phyloP scores from a whole-genome alignment of 345 rosid genomes.

The Trapa bicornis region DNA sequence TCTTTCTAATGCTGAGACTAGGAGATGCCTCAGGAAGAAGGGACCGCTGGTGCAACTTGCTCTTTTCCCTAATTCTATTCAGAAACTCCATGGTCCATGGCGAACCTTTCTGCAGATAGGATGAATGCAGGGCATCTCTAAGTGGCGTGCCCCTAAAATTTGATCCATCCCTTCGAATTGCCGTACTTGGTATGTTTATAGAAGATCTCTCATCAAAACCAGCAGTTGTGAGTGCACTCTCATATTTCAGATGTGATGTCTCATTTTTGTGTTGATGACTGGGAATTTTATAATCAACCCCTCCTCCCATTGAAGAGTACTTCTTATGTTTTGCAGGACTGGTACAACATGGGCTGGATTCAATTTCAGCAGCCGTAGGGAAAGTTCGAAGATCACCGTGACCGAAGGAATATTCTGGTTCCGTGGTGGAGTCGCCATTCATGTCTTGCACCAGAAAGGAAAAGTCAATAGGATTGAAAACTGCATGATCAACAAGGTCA shows the following conservation, averaged over 20 bases:
- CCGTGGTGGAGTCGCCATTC: slow-evolving; percentile 28
- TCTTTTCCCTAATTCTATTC: slow-evolving; percentile 67
- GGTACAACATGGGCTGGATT: slow-evolving; percentile 25
- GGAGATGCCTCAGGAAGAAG: slow-evolving; percentile 39
- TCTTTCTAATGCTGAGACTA: slow-evolving; percentile 19
- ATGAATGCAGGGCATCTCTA: slow-evolving; percentile 46
- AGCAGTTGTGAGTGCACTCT: slow-evolving; percentile 26
- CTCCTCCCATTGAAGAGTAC: slow-evolving; percentile 14
- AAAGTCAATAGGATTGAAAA: slow-evolving; percentile 18
- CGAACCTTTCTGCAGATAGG: slow-evolving; percentile 41
- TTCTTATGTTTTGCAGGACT: slow-evolving; percentile 19
- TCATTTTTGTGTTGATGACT: slow-evolving; percentile 15
- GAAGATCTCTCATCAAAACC: slow-evolving; percentile 26
- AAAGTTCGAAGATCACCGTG: slow-evolving; percentile 25
- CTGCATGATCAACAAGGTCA: slow-evolving; percentile 26
- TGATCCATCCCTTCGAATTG: slow-evolving; percentile 39
- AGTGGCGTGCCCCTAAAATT: slow-evolving; percentile 46
- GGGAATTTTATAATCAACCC: slow-evolving; percentile 11
- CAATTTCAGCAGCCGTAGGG: slow-evolving; percentile 34
- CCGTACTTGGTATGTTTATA: slow-evolving; percentile 17
- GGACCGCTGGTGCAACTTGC: slow-evolving; percentile 48
- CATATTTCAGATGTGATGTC: slow-evolving; percentile 22
- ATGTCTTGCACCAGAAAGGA: slow-evolving; percentile 29
- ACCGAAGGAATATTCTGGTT: slow-evolving; percentile 41
- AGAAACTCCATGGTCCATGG: slow-evolving; percentile 96